Base-by-base conservation (phyloP, 352 stramenopile species). In the Blastocystis sp. region DNA sequence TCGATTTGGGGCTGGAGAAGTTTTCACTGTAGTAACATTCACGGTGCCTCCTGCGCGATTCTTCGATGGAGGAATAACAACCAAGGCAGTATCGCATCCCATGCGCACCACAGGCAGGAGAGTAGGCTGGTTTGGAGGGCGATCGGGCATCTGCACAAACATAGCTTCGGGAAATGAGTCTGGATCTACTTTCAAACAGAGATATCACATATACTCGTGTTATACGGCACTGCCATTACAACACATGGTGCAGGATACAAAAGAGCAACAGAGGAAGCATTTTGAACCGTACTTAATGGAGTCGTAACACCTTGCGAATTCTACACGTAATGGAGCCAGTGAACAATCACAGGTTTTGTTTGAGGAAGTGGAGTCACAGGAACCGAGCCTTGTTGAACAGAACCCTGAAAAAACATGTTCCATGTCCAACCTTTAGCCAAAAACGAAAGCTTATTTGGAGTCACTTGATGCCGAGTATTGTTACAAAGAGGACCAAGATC, bases 101-200 rank as follows among this genome's bases (percentile, higher is more conserved):
- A 88, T 88, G 39, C 77, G 77, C 5, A 88, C 77, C 43, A 88
- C 77, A 34, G 77, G 77, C 4, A 88, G 66, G 23, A 88, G 62
- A 37, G 66, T 54, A 5, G 77, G 77, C 53, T 88, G 62, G 13
- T 50, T 50, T 20, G 77, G 29, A 53, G 43, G 23, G 29, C 73
- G 73, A 39, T 79, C 62, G 2, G 77, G 77, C 62, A 88, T 76
- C 47, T 88, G 77, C 18, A 88, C 77, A 23, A 50, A 76, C 77
- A 88, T 88, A 13, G 77, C 77, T 64, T 88, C 77, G 8, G 77
- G 77, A 61, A 79, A 88, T 3, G 77, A 88, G 47, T 88, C 66
- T 18, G 77, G 77, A 55, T 88, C 77, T 88, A 88, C 23, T 41
- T 13, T 4, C 8, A 77, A 15, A 34, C 0, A n/a, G 6, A 59